A percentile compares a stretch with the other conserved stretches of the same genome.
Evolutionary conservation across 2,329 filamentous ascomycete genomes (phyloP).

Genomic region (Exophiala oligosperma): DNA sequence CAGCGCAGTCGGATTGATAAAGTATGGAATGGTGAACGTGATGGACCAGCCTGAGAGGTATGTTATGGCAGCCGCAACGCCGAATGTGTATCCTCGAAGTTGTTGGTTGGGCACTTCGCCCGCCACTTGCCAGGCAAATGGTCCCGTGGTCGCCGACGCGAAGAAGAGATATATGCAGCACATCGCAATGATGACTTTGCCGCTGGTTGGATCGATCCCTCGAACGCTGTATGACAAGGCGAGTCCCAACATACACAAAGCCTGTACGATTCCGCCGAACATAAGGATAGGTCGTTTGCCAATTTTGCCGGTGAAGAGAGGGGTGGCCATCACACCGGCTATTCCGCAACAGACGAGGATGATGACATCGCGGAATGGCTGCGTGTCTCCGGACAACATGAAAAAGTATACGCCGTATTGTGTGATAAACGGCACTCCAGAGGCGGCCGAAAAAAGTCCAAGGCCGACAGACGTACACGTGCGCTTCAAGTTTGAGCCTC

Average conservation of each 20-base stretch:
- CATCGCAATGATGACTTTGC: conserved; percentile 3
- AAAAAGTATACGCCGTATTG: conserved; percentile 19
- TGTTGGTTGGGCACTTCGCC: conserved; percentile 59
- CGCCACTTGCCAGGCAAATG: neutral
- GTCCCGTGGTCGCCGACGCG: neutral
- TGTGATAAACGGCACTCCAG: conserved; percentile 8
- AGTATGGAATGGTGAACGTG: conserved; percentile 60
- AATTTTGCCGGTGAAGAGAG: conserved; percentile 10
- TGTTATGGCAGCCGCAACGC: conserved; percentile 53
- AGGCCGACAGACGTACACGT: conserved; percentile 7
- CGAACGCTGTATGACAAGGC: conserved; percentile 2
- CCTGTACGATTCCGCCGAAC: neutral
- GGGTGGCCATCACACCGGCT: conserved; percentile 6
- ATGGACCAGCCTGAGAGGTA: conserved; percentile 59
- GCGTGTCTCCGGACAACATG: conserved; percentile 5
- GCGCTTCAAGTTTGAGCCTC: conserved; percentile 1
- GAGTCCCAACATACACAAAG: conserved; percentile 4
- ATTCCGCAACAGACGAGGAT: conserved; percentile 10
- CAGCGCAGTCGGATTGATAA: conserved; percentile 56
- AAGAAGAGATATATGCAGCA: conserved; percentile 4
- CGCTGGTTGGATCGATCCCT: neutral
- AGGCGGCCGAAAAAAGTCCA: conserved; percentile 1
- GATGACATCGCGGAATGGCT: conserved; percentile 10
- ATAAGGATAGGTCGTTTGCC: conserved; percentile 8
- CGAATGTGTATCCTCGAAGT: conserved; percentile 58